Base-by-base conservation (phyloP, 305 asterid genomes). In the Fraxinus velutina region DNA sequence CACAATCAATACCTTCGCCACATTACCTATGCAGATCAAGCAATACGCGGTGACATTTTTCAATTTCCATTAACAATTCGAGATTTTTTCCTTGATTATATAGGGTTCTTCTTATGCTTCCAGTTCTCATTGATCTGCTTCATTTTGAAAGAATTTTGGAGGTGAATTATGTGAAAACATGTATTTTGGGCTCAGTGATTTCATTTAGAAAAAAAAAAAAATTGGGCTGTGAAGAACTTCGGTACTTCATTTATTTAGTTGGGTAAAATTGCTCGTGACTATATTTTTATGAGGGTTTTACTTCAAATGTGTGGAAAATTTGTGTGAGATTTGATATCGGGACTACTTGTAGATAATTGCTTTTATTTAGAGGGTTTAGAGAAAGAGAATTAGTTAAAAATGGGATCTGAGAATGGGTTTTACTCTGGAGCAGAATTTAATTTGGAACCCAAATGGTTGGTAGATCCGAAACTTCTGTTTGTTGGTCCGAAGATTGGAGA, bases 401-500 rank as follows among this genome's bases (percentile, higher is more conserved):
- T 92, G 97, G 95, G 94, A 86, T 91, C 95, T 83, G 86, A 84
- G 30, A 92, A 91, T 75, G 95, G 91, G 85, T 93, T 90, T 80
- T 88, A 91, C 87, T 72, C 93, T 5, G 93, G 81, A 13, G 86
- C 83, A 73, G 98, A 90, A 88, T 90, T 81, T 88, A 91, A 85
- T 76, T 93, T 5, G 93, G 81, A 13, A 87, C 85, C 91, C 27
- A 92, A 91, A 76, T 92, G 95, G 99, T 78, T 91, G 89, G 85
- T 95, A 79, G 98, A 95, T 92, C 99, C 97, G 42, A 93, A 92
- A 88, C 93, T 88, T 84, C 97, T 93, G 33, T 87, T 92, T 82
- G 97, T 95, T 79, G 99, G 99, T 71, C 98, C 97, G 15, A 93
- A 95, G 92, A 92, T 95, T 88, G 97, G 98, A 79, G 99, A 95